phyloP scores from a whole-genome alignment of 257 asterid genomes.

The Plantago ovata region DNA sequence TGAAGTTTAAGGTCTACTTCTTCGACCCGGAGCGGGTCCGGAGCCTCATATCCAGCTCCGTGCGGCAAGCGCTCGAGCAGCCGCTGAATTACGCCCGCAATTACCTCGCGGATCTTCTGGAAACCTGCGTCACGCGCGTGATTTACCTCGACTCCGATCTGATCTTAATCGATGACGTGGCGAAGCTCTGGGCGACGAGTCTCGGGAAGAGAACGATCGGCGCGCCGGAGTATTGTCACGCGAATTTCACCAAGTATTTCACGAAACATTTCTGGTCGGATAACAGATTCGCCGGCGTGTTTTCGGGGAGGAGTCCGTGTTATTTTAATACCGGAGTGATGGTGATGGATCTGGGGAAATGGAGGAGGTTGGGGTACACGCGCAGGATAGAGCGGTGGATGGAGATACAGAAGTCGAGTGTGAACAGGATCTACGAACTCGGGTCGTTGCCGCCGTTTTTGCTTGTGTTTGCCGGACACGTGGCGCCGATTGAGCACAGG shows the following conservation, averaged over 20 bases:
- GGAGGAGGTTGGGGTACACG: slow-evolving; percentile 83
- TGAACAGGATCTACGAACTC: slow-evolving; percentile 74
- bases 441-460: slow-evolving; percentile 87
- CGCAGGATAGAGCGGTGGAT: slow-evolving; percentile 85
- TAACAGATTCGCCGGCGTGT: slow-evolving; percentile 40
- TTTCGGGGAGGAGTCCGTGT: slow-evolving; percentile 55
- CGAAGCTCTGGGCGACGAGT: slow-evolving; percentile 66
- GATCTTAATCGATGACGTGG: slow-evolving; percentile 72
- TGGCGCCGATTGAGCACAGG: slow-evolving; percentile 87
- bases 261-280: slow-evolving; percentile 69
- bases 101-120: slow-evolving; percentile 74
- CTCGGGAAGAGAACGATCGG: slow-evolving; percentile 72
- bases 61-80: slow-evolving; percentile 83
- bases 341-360: slow-evolving; percentile 81
- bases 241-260: slow-evolving; percentile 83
- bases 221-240: slow-evolving; percentile 92
- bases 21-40: slow-evolving; percentile 87
- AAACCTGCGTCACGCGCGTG: slow-evolving; percentile 68
- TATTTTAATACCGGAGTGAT: slow-evolving; percentile 92
- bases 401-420: slow-evolving; percentile 80
- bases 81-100: slow-evolving; percentile 86
- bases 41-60: slow-evolving; percentile 72
- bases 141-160: slow-evolving; percentile 91
- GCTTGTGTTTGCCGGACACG: slow-evolving; percentile 83
- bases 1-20: slow-evolving; percentile 76